Evolutionary conservation across 1,284 basidiomycete genomes (phyloP).

Genomic region (Irpex sp.): DNA sequence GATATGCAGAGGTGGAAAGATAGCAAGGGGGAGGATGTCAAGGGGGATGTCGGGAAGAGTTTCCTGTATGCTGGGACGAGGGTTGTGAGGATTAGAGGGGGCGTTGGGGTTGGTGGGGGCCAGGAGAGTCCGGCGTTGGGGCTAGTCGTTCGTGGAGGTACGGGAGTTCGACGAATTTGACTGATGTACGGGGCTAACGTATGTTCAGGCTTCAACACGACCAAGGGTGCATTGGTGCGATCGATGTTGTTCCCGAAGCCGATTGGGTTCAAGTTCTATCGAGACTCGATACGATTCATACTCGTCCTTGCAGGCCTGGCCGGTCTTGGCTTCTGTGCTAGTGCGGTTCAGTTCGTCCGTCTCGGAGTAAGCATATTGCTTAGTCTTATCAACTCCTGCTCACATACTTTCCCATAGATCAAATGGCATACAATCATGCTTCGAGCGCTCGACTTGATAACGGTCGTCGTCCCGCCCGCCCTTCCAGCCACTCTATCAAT

Average conservation of each 20-base stretch:
- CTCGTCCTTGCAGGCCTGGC: constrained; percentile 89
- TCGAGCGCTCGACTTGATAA: constrained; percentile 95
- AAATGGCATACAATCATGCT: constrained; percentile 89
- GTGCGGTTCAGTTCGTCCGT: constrained; percentile 88
- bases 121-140: constrained; percentile 72
- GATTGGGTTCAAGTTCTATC: constrained; percentile 96
- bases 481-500: constrained; percentile 97
- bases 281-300: constrained; percentile 97
- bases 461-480: constrained; percentile 96
- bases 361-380: constrained; percentile 61
- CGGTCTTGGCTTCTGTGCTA: constrained; percentile 82
- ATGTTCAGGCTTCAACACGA: constrained; percentile 86
- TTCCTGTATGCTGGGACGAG: constrained; percentile 93
- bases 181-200: neutral
- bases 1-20: constrained; percentile 71
- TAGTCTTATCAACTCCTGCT: too few species aligned
- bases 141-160: constrained; percentile 89
- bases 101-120: constrained; percentile 49
- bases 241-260: constrained; percentile 99
- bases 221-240: constrained; percentile 93
- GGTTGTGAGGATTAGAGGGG: constrained; percentile 86
- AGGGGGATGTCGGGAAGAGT: constrained; percentile 74
- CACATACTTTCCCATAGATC: constrained; percentile 47
- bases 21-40: constrained; percentile 49
- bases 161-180: constrained; percentile 9